Evolutionary conservation across 2,329 filamentous ascomycete genomes (phyloP).

Genomic region (Colletotrichum brevisporum): DNA sequence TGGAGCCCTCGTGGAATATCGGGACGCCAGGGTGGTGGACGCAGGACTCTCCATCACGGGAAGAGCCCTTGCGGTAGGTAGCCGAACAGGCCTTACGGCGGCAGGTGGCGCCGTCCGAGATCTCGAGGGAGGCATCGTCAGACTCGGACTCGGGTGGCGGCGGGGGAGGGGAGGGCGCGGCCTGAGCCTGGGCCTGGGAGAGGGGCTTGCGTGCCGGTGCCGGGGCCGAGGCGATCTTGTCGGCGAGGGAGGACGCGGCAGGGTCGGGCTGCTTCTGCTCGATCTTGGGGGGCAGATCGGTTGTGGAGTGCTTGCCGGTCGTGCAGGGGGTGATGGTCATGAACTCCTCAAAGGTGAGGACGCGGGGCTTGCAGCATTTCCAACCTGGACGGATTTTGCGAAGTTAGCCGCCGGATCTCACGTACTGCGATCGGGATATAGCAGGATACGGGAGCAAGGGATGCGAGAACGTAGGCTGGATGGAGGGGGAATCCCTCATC

Average conservation of each 20-base stretch:
- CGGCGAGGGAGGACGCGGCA: constrained; percentile 53
- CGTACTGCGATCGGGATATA: constrained; percentile 4
- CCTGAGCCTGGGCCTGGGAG: constrained; percentile 55
- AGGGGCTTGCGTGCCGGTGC: constrained; percentile 56
- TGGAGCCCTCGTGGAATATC: constrained; percentile 98
- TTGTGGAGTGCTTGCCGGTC: constrained; percentile 90
- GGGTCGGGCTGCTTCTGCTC: constrained; percentile 66
- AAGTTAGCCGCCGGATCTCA: constrained; percentile 39
- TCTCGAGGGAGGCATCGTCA: constrained; percentile 82
- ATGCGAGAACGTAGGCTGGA: constrained; percentile 18
- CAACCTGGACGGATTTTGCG: constrained; percentile 73
- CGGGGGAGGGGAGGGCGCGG: constrained; percentile 66
- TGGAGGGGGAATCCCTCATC: constrained; percentile 7
- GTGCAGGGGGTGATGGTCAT: constrained; percentile 93
- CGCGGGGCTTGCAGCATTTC: constrained; percentile 98
- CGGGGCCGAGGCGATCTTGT: constrained; percentile 60
- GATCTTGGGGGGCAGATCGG: constrained; percentile 76
- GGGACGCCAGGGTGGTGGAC: constrained; percentile 90
- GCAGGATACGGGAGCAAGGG: constrained; percentile 5
- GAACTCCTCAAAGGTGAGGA: constrained; percentile 98
- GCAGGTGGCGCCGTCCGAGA: constrained; percentile 82
- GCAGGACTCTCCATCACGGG: constrained; percentile 81
- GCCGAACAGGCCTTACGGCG: constrained; percentile 82
- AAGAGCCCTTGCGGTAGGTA: constrained; percentile 72
- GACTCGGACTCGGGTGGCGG: constrained; percentile 85